Evolutionary conservation across 805 yeast species (phyloP), one percentile per base, ranked within the genome.

Genomic region (Candida piceae): DNA sequence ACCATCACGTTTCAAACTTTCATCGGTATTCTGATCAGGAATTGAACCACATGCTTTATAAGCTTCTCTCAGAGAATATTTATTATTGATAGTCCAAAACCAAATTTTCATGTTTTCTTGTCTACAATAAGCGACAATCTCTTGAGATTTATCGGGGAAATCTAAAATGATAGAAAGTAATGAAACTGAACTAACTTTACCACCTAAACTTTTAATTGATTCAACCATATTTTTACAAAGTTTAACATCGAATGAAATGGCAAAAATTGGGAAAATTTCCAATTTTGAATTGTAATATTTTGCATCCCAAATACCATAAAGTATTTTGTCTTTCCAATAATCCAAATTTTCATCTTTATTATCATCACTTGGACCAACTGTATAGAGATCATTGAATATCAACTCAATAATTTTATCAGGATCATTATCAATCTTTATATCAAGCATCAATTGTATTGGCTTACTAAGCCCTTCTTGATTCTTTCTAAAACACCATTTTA

Each of bases 391-490:
- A 8, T 42, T 32, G 26, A 60, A 42, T 18, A 65, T 41, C 20
- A 55, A 28, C 3, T 46, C 48, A 25, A 46, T 49, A 12, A 65
- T 42, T n/a, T 31, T 10, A 9, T 39, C 36, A 1, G 64, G 62
- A 20, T 59, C 53, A 39, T 53, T 55, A 35, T 51, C 63, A 1
- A 48, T 30, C 40, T 63, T 63, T 21, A 63, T 53, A 41, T 63
- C 68, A 28, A 63, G 42, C 66, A 63, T 60, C 66, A 49, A 63
- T 67, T 60, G 67, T 63, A 53, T 64, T 50, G 33, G 30, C 10
- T 29, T 20, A n/a, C 11, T 15, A 5, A 35, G 38, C 11, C 18
- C 16, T 5, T 15, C 13, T 64, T 48, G 58, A 64, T 54, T 64
- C 61, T 47, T 70, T 50, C 70, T 69, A 54, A 23, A 66, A 32